Evolutionary conservation across 2,329 filamentous ascomycete species (phyloP), one percentile per base, ranked within the genome.

Genomic region (Rachicladosporium sp.): DNA sequence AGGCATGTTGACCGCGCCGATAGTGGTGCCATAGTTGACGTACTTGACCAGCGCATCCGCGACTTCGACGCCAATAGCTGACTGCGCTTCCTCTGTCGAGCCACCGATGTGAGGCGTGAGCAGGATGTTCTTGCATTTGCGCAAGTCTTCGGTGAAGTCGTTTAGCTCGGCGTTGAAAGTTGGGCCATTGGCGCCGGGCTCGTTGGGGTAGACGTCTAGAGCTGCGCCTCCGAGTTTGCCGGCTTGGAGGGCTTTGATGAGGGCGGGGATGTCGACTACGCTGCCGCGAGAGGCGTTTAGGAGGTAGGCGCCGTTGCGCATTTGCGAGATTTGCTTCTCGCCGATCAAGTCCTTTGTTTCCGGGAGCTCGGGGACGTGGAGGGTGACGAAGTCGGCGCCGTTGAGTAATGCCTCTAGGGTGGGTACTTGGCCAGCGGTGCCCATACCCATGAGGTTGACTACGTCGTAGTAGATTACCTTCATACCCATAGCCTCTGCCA

Each of bases 401-500:
- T 74, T 68, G 33, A 98, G 75, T 31, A 98, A 76, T 12, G 72
- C 76, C 27, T 89, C 74, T 13, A 98, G 68, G 1, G 76, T 82
- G 4, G 80, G 68, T 31, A 96, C 82, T 60, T 96, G 91, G 50
- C 73, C 78, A 27, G 89, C 78, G 8, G 83, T 93, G 41, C 91
- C 91, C 59, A 98, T 68, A 33, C 83, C 82, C 91, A 98, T 98
- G 51, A 96, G 72, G 51, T 88, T 93, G 46, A 94, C 66, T 5
- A 94, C 79, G 62, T 98, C 91, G 63, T 93, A 96, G 71, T 95
- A 98, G 54, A 96, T 88, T 55, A 98, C 91, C 10, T 74, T 79
- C 89, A 98, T 95, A 36, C 91, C 91, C 87, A 98, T 94, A 15
- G 89, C 79, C 64, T 98, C 91, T 21, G 91, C 88, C 47, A 98